phyloP scores from a whole-genome alignment of 352 stramenopile species.

The Pythium folliculosum region DNA sequence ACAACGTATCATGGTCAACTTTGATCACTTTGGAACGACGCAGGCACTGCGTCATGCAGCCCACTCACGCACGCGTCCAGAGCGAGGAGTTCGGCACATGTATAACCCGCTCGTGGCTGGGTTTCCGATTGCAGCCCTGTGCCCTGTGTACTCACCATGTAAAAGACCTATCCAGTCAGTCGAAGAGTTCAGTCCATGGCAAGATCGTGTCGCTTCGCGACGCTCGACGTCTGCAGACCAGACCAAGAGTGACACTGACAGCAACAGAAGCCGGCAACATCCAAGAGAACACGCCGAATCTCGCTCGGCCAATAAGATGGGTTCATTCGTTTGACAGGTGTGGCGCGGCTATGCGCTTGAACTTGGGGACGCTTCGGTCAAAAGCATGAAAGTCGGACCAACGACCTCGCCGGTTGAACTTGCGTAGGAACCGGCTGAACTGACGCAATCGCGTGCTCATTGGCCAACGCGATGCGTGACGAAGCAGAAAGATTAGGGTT shows the following conservation, averaged over 20 bases:
- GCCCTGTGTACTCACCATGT: too few relatives aligned
- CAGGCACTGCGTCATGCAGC: too few relatives aligned
- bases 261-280: not conserved
- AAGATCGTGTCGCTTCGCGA: not conserved
- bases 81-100: too few relatives aligned
- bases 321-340: constrained; percentile 23
- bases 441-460: constrained; percentile 11
- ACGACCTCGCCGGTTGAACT: constrained; percentile 15
- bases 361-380: not conserved
- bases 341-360: constrained; percentile 1
- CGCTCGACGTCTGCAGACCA: not conserved
- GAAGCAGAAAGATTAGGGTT: constrained; percentile 26
- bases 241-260: not conserved
- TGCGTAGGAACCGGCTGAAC: not conserved
- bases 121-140: too few relatives aligned
- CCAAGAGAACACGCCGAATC: constrained; percentile 8
- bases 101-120: too few relatives aligned
- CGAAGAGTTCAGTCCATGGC: not conserved
- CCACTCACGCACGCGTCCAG: too few relatives aligned
- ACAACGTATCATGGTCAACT: too few relatives aligned
- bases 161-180: not conserved
- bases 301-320: constrained; percentile 2
- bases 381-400: constrained; percentile 16
- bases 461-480: constrained; percentile 12
- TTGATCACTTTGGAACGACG: too few relatives aligned